A percentile compares a stretch with the other conserved stretches of the same genome.
Evolutionary conservation across 2,329 filamentous ascomycete species (phyloP).

Genomic region (Fusarium albosuccineum): DNA sequence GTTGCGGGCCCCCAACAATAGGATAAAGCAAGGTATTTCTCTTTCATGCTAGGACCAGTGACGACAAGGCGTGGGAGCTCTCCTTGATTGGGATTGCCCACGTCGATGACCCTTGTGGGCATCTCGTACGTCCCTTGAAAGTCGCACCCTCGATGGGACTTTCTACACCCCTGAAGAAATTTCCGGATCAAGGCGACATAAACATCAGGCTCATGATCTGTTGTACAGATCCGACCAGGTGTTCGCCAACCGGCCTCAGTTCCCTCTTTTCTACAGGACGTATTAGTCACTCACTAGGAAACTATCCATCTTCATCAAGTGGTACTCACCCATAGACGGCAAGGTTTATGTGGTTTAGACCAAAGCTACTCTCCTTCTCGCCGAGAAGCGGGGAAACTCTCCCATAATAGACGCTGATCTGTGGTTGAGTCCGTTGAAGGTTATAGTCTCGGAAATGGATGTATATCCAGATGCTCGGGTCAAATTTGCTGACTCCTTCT

Average conservation of each 20-base stretch:
- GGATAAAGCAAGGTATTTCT: constrained; percentile 8
- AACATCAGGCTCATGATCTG: background rate
- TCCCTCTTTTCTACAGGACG: background rate
- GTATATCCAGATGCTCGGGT: constrained; percentile 16
- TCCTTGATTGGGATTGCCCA: background rate
- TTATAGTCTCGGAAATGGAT: constrained; percentile 7
- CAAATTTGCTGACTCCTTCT: background rate
- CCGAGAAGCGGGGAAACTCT: background rate
- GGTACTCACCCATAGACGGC: constrained; percentile 12
- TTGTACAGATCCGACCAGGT: constrained; percentile 4
- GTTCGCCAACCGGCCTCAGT: background rate
- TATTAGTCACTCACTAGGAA: no score
- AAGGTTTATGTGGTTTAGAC: background rate
- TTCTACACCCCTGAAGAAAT: background rate
- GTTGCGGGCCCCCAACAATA: constrained; percentile 25
- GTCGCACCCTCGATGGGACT: background rate
- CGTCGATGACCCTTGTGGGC: constrained; percentile 16
- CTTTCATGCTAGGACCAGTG: background rate
- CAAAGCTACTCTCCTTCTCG: constrained; percentile 1
- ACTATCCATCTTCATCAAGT: background rate
- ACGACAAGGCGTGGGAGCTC: background rate
- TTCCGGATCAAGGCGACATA: constrained; percentile 1
- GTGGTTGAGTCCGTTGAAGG: background rate
- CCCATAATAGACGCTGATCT: constrained; percentile 6
- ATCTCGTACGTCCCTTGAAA: background rate